Conservation (phyloP, 768 basidiomycete species). For the Suillus americanus region DNA sequence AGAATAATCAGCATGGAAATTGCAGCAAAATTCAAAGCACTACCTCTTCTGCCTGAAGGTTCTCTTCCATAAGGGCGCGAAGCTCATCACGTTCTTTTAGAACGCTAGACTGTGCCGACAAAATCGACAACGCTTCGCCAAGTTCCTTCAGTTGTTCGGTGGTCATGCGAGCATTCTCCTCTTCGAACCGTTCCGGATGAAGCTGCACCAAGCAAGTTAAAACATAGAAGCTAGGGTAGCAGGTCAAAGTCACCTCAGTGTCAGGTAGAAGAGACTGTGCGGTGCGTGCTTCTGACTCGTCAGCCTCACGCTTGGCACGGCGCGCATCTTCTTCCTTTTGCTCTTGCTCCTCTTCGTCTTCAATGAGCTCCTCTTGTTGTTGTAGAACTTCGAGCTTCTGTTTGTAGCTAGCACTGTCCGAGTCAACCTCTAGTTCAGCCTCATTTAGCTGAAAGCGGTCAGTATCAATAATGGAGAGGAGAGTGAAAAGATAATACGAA, state of each 20-base stretch:
- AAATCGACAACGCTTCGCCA: constrained; percentile 83
- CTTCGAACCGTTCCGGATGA: constrained; percentile 55
- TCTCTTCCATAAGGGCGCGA: constrained; percentile 90
- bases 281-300: constrained; percentile 73
- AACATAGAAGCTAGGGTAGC: neutral
- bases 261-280: constrained; percentile 86
- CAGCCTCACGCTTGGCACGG: constrained; percentile 77
- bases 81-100: constrained; percentile 95
- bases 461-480: constrained; percentile 8
- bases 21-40: constrained; percentile 4
- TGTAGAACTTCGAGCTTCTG: constrained; percentile 97
- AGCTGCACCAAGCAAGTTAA: constrained; percentile 41
- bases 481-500: constrained; percentile 28
- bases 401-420: constrained; percentile 92
- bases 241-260: constrained; percentile 60
- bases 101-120: constrained; percentile 92
- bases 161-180: constrained; percentile 92
- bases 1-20: constrained; percentile 7
- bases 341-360: constrained; percentile 98
- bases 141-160: constrained; percentile 94
- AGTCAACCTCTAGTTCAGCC: constrained; percentile 94
- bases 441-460: constrained; percentile 76
- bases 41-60: constrained; percentile 85
- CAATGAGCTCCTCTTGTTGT: constrained; percentile 98
- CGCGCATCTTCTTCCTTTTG: constrained; percentile 93